A percentile compares a stretch with the other conserved stretches of the same genome.
Conservation (phyloP, 192 early-diverging fungal species). For the Entomortierella chlamydospora region DNA sequence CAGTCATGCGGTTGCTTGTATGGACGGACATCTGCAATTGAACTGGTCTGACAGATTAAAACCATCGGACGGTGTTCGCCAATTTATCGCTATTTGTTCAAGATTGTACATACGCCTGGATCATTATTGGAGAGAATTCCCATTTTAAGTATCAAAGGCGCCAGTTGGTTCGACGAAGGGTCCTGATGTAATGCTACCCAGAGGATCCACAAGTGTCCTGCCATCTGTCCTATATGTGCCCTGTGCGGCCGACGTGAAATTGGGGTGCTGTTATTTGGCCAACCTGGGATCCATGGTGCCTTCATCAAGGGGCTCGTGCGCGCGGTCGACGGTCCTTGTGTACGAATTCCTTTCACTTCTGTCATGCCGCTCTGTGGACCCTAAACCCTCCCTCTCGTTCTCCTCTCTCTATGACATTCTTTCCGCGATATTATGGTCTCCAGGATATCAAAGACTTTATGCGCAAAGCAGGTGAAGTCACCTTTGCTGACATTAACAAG, state of each 20-base stretch:
- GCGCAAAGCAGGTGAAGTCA: slow-evolving; percentile 94
- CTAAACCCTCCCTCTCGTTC: slow-evolving; percentile 50
- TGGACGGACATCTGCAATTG: not conserved
- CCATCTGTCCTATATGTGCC: slow-evolving; percentile 10
- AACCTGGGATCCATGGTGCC: slow-evolving; percentile 11
- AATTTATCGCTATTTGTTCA: slow-evolving; percentile 3
- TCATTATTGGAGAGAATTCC: not conserved
- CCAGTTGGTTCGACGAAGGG: not conserved
- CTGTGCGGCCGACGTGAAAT: not conserved
- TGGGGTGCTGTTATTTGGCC: slow-evolving; percentile 21
- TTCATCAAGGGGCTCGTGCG: slow-evolving; percentile 4
- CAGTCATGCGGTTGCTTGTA: not conserved
- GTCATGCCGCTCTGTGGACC: slow-evolving; percentile 52
- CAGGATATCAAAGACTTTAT: slow-evolving; percentile 98
- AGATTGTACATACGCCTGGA: not conserved
- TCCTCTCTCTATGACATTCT: slow-evolving; percentile 46
- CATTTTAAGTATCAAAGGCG: not conserved
- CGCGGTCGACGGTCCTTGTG: slow-evolving; percentile 16
- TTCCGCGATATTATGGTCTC: slow-evolving; percentile 19
- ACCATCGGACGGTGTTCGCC: slow-evolving; percentile 12
- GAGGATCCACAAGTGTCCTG: slow-evolving; percentile 17
- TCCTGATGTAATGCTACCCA: slow-evolving; percentile 1
- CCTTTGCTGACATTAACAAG: slow-evolving; percentile 92
- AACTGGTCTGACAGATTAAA: not conserved
- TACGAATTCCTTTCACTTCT: slow-evolving; percentile 31